Evolutionary conservation across 805 yeast genomes (phyloP).

Genomic region (Metschnikowia peoriensis): DNA sequence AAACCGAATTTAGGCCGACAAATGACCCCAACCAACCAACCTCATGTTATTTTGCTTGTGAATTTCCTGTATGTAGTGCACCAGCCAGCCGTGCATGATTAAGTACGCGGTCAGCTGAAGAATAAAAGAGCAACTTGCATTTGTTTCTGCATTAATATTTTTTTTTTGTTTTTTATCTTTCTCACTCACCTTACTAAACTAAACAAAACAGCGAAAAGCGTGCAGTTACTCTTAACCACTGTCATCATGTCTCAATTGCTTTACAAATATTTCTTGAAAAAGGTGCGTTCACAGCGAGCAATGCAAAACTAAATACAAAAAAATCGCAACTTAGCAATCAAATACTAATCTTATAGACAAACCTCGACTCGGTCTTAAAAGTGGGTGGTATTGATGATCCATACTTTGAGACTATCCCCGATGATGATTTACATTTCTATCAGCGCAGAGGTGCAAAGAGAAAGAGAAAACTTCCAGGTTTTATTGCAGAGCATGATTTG

Average conservation of each 20-base stretch:
- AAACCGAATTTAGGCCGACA: constrained; percentile 7
- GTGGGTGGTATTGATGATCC: constrained; percentile 37
- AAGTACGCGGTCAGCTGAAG: not conserved
- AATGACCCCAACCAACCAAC: not conserved
- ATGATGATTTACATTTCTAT: constrained; percentile 39
- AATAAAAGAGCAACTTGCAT: constrained; percentile 3
- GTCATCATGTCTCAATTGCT: constrained; percentile 29
- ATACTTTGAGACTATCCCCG: constrained; percentile 41
- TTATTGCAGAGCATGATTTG: constrained; percentile 33
- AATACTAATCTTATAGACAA: constrained; percentile 20
- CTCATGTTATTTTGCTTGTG: not conserved
- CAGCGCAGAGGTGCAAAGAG: constrained; percentile 41
- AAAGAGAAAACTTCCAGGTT: constrained; percentile 36
- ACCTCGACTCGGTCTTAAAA: constrained; percentile 26
- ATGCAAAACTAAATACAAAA: constrained; percentile 8
- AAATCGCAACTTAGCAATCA: not conserved
- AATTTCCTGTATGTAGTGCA: constrained; percentile 5
- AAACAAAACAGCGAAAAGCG: no score
- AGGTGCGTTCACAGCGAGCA: constrained; percentile 27
- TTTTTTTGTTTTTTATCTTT: no score
- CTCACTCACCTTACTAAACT: no score
- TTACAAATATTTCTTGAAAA: constrained; percentile 36
- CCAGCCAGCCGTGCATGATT: not conserved
- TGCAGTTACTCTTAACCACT: not conserved
- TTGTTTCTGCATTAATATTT: not conserved